Evolutionary conservation across 495 filamentous ascomycete genomes (phyloP).

Genomic region (Aspergillus affinis): DNA sequence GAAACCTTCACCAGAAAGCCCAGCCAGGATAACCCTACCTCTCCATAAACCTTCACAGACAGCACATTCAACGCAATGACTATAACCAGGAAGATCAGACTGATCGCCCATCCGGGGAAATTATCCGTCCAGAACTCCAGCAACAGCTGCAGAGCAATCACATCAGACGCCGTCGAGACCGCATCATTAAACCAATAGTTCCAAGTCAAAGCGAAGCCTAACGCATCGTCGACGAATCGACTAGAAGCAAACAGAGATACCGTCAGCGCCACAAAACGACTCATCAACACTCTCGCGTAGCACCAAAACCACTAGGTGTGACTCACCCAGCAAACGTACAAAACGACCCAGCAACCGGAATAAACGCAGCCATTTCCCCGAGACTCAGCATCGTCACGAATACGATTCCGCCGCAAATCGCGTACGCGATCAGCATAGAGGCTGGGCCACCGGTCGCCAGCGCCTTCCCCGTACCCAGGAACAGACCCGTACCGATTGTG

Average conservation of each 20-base stretch:
- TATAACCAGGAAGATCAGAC: slow-evolving; percentile 52
- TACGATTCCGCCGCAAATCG: slow-evolving; percentile 48
- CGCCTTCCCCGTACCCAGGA: slow-evolving; percentile 60
- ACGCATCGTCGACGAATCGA: slow-evolving; percentile 58
- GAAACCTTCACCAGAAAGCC: background rate
- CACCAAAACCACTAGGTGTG: background rate
- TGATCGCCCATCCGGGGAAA: slow-evolving; percentile 52
- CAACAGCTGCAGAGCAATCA: slow-evolving; percentile 53
- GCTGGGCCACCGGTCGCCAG: slow-evolving; percentile 59
- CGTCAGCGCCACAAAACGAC: slow-evolving; percentile 6
- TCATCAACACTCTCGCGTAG: background rate
- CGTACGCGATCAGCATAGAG: slow-evolving; percentile 60
- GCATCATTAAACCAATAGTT: slow-evolving; percentile 65
- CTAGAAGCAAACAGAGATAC: slow-evolving; percentile 20
- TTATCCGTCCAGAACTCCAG: slow-evolving; percentile 54
- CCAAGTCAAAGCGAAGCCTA: slow-evolving; percentile 53
- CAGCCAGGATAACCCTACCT: slow-evolving; percentile 32
- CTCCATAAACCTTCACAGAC: slow-evolving; percentile 54
- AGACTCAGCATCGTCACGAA: slow-evolving; percentile 51
- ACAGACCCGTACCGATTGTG: slow-evolving; percentile 66
- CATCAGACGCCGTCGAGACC: slow-evolving; percentile 53
- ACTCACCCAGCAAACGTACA: slow-evolving; percentile 53
- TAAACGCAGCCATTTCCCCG: slow-evolving; percentile 52
- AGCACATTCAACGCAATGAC: slow-evolving; percentile 50
- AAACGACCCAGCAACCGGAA: slow-evolving; percentile 51